phyloP scores from a whole-genome alignment of 352 stramenopile genomes.

The Phytophthora colocasiae region DNA sequence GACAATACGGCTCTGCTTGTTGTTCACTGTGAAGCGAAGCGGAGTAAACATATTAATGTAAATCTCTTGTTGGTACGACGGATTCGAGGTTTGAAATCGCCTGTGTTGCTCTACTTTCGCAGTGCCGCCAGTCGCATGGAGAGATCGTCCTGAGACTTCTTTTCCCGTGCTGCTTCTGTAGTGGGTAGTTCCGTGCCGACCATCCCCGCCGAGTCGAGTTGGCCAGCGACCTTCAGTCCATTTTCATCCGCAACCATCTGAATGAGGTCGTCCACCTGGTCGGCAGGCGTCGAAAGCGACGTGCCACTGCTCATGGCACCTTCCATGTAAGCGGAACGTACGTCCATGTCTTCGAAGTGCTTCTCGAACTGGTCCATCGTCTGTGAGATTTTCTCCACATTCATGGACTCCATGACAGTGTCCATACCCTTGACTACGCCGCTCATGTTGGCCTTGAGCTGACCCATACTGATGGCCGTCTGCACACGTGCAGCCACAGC shows the following conservation, averaged over 20 bases:
- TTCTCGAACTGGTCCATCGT: constrained; percentile 99
- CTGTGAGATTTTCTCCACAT: constrained; percentile 97
- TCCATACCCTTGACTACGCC: constrained; percentile 97
- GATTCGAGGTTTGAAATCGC: background rate
- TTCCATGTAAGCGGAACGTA: constrained; percentile 98
- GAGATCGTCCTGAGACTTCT: constrained; percentile 85
- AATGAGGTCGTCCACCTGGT: constrained; percentile 98
- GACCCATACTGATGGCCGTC: constrained; percentile 96
- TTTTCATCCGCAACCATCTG: constrained; percentile 98
- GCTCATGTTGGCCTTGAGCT: constrained; percentile 96
- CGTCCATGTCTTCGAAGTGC: constrained; percentile 99
- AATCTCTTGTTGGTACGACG: no score
- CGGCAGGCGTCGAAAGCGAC: constrained; percentile 94
- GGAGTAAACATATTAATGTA: no score
- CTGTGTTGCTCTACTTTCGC: constrained; percentile 54
- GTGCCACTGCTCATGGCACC: constrained; percentile 97
- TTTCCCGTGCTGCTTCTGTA: constrained; percentile 75
- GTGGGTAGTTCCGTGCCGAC: constrained; percentile 78
- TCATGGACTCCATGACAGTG: constrained; percentile 96
- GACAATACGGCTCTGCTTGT: no score
- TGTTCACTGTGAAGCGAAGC: no score
- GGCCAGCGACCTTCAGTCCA: constrained; percentile 94
- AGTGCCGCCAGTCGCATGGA: constrained; percentile 85
- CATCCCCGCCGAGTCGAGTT: constrained; percentile 92
- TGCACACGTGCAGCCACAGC: constrained; percentile 96